Conservation (phyloP, 2,329 filamentous ascomycete genomes). For the Aureobasidium pullulans region DNA sequence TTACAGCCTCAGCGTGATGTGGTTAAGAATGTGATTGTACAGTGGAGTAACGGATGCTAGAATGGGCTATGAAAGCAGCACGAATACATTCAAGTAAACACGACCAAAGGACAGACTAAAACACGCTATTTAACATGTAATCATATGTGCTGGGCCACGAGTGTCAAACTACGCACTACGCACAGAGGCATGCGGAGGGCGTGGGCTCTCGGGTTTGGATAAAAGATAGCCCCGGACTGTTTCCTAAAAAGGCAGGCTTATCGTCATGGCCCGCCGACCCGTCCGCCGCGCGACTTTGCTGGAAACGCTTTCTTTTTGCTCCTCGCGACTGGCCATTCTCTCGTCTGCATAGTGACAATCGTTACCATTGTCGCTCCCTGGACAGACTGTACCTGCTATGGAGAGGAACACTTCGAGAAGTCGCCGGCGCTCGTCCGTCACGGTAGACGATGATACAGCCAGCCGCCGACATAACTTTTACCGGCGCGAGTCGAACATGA, state of each 20-base stretch:
- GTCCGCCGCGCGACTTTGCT: constrained; percentile 5
- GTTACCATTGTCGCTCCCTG: background rate
- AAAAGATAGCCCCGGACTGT: constrained; percentile 4
- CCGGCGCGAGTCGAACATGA: constrained; percentile 61
- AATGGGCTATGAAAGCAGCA: background rate
- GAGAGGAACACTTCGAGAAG: constrained; percentile 4
- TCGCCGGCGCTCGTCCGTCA: constrained; percentile 15
- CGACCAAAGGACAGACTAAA: background rate
- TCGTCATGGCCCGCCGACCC: constrained; percentile 4
- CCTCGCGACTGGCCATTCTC: background rate
- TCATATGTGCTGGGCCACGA: background rate
- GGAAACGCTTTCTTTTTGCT: constrained; percentile 9
- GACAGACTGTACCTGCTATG: constrained; percentile 7
- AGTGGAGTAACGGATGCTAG: background rate
- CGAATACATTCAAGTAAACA: background rate
- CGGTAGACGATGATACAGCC: constrained; percentile 12
- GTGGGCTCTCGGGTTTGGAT: background rate
- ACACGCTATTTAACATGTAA: background rate
- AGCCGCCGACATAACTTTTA: constrained; percentile 37
- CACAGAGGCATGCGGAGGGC: background rate
- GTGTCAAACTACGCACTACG: background rate
- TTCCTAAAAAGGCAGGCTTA: constrained; percentile 2
- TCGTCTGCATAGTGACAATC: background rate
- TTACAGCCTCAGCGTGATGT: background rate
- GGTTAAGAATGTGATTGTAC: background rate